Evolutionary conservation across 495 filamentous ascomycete genomes (phyloP).

Genomic region (Penicillium bovifimosum): DNA sequence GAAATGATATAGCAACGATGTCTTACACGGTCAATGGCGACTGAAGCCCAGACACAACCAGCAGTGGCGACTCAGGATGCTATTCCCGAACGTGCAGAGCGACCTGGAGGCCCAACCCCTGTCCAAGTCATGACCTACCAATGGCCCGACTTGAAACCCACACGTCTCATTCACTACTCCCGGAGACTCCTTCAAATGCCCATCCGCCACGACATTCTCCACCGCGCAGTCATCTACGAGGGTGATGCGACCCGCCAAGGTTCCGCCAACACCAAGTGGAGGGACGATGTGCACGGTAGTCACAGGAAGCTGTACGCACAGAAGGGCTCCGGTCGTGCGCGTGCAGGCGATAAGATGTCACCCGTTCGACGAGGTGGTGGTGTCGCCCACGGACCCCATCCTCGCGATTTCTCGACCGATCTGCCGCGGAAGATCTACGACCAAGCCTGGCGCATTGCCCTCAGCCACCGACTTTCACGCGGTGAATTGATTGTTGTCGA

Average conservation of each 20-base stretch:
- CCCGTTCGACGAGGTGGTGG: slow-evolving; percentile 84
- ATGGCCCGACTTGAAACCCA: slow-evolving; percentile 86
- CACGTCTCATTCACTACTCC: slow-evolving; percentile 71
- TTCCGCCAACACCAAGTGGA: slow-evolving; percentile 78
- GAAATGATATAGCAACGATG: slow-evolving; percentile 41
- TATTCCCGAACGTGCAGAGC: not conserved
- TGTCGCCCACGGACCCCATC: slow-evolving; percentile 78
- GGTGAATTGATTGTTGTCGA: slow-evolving; percentile 83
- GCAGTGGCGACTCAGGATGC: not conserved
- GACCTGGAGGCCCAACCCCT: slow-evolving; percentile 23
- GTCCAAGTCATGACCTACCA: slow-evolving; percentile 80
- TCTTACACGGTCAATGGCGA: slow-evolving; percentile 69
- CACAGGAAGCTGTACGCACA: slow-evolving; percentile 71
- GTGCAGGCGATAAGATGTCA: slow-evolving; percentile 72
- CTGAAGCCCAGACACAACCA: slow-evolving; percentile 46
- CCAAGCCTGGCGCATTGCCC: slow-evolving; percentile 88
- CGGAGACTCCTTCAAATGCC: slow-evolving; percentile 78
- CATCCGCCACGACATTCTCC: slow-evolving; percentile 84
- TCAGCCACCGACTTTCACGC: slow-evolving; percentile 81
- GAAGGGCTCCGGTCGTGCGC: slow-evolving; percentile 78
- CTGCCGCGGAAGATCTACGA: slow-evolving; percentile 91
- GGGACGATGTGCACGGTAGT: slow-evolving; percentile 77
- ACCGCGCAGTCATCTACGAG: slow-evolving; percentile 88
- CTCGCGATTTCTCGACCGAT: slow-evolving; percentile 78
- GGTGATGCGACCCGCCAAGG: slow-evolving; percentile 84